These are phyloP conservation scores for Fusarium concolor DNA, from an alignment of 2,329 filamentous ascomycete genomes.

Conservation along the genomic window DNA sequence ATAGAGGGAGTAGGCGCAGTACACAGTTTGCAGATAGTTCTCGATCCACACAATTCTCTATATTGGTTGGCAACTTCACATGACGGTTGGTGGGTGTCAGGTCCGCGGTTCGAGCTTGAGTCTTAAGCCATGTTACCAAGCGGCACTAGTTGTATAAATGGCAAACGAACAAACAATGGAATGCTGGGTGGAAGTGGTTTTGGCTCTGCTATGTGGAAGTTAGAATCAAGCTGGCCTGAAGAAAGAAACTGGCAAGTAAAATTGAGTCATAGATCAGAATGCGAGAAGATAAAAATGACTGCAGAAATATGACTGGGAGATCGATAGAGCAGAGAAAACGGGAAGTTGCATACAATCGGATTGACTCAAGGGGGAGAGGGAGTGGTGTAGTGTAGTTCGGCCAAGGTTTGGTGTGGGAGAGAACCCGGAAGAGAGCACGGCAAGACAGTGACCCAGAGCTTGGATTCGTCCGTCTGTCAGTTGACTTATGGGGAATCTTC, in stretches of 20 bases:
- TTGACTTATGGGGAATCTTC: slow-evolving; percentile 43
- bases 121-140: slow-evolving; percentile 21
- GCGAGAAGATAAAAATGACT: not conserved
- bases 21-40: slow-evolving; percentile 7
- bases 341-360: slow-evolving; percentile 15
- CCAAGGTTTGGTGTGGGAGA: slow-evolving; percentile 3
- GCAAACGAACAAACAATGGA: slow-evolving; percentile 5
- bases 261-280: slow-evolving; percentile 10
- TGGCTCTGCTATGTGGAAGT: slow-evolving; percentile 11
- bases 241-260: slow-evolving; percentile 8
- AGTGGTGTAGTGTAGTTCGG: slow-evolving; percentile 20
- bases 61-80: slow-evolving; percentile 34
- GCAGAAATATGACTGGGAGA: slow-evolving; percentile 1
- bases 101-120: slow-evolving; percentile 9
- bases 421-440: slow-evolving; percentile 6
- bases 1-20: not conserved
- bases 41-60: slow-evolving; percentile 25
- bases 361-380: not conserved
- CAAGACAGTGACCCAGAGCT: slow-evolving; percentile 16
- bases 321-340: slow-evolving; percentile 10
- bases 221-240: slow-evolving; percentile 3
- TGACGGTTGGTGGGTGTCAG: slow-evolving; percentile 28
- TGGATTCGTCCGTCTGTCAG: slow-evolving; percentile 22
- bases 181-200: slow-evolving; percentile 6
- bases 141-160: slow-evolving; percentile 15